phyloP scores from a whole-genome alignment of 2,329 filamentous ascomycete genomes.

The Mycosphaerelloides madeirae region DNA sequence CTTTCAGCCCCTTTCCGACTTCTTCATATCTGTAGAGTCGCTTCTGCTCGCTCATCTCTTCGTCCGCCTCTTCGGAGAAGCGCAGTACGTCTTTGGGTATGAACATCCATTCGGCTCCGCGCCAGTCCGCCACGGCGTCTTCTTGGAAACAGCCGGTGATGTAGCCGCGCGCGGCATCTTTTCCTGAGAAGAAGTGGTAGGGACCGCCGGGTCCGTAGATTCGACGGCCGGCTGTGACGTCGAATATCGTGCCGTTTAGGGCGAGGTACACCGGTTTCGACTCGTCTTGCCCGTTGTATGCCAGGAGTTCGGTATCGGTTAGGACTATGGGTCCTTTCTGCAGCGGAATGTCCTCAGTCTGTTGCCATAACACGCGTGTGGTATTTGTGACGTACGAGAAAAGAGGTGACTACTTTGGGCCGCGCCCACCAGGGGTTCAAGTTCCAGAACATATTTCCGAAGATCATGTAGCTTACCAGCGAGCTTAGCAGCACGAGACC shows the following conservation, averaged over 20 bases:
- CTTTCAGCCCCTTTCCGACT: constrained; percentile 56
- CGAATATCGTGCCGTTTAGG: constrained; percentile 81
- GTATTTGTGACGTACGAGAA: constrained; percentile 9
- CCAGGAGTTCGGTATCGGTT: constrained; percentile 67
- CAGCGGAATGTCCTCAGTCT: constrained; percentile 1
- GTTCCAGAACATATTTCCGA: constrained; percentile 58
- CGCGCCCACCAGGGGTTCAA: constrained; percentile 60
- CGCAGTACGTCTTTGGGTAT: constrained; percentile 52
- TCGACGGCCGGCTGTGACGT: constrained; percentile 60
- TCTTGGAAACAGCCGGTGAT: constrained; percentile 89
- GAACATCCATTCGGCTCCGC: constrained; percentile 84
- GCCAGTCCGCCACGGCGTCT: constrained; percentile 77
- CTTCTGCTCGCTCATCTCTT: constrained; percentile 21
- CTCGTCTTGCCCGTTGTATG: constrained; percentile 73
- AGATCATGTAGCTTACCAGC: constrained; percentile 37
- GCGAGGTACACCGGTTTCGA: constrained; percentile 80
- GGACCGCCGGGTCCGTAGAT: constrained; percentile 66
- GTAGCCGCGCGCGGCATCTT: constrained; percentile 81
- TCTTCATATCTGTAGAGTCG: constrained; percentile 55
- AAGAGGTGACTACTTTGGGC: constrained; percentile 39
- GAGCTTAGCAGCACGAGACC: constrained; percentile 34
- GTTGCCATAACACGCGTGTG: neutral
- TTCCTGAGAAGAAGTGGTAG: constrained; percentile 82
- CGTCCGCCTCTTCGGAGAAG: constrained; percentile 23
- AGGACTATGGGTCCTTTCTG: constrained; percentile 60